These are phyloP conservation scores for Dendrocalamus latiflorus DNA, from an alignment of 202 grass and related monocot species.

Conservation along the genomic window DNA sequence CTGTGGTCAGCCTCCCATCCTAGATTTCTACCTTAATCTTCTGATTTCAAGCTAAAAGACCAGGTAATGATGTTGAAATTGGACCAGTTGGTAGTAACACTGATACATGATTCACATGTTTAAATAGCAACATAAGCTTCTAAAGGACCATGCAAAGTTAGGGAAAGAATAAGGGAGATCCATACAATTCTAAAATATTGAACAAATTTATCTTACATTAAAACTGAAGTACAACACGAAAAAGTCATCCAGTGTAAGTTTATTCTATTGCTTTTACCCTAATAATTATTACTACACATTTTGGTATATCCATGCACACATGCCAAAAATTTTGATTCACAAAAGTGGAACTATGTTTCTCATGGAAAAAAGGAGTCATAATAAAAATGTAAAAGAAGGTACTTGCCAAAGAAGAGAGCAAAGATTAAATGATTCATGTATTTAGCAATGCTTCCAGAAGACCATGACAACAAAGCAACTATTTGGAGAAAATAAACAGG, in stretches of 20 bases:
- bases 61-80: background rate
- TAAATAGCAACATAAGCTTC: background rate
- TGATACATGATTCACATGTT: slow-evolving; percentile 13
- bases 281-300: background rate
- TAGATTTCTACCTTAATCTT: background rate
- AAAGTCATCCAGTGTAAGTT: background rate
- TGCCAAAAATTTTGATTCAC: background rate
- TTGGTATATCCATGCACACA: background rate
- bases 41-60: too few relatives aligned
- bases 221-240: background rate
- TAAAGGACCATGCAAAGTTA: background rate
- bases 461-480: background rate
- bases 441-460: background rate
- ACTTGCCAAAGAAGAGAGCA: background rate
- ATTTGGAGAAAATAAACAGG: background rate
- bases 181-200: background rate
- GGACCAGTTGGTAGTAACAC: slow-evolving; percentile 60
- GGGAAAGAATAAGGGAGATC: background rate
- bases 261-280: background rate
- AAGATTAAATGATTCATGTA: background rate
- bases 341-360: background rate
- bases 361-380: background rate
- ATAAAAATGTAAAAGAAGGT: background rate
- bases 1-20: slow-evolving; percentile 32
- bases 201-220: background rate